Percentiles rank a stretch among this genome's conserved stretches.
These are phyloP conservation scores for Phytophthora hybrid DNA, from an alignment of 352 stramenopile species.

Conservation along the genomic window DNA sequence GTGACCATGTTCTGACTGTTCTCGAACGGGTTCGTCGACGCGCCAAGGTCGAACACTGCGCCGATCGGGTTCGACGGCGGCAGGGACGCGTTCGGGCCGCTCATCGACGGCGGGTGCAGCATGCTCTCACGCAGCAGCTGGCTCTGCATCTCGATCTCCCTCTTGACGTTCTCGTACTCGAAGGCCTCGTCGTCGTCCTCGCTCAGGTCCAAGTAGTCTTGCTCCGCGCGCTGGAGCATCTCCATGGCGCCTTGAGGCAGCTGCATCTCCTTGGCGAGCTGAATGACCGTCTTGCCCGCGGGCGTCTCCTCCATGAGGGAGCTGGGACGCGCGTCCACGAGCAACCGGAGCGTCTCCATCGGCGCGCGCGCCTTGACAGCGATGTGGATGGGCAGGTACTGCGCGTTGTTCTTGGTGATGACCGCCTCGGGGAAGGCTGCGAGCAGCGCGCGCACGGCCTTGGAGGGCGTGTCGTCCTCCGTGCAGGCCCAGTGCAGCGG, in stretches of 20 bases:
- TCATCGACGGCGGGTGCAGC: constrained; percentile 51
- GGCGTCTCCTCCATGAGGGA: constrained; percentile 77
- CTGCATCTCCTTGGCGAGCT: constrained; percentile 68
- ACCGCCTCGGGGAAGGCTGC: constrained; percentile 78
- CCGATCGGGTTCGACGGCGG: constrained; percentile 37
- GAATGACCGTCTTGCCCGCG: constrained; percentile 72
- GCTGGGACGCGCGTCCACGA: constrained; percentile 74
- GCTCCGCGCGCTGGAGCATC: constrained; percentile 75
- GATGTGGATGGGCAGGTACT: constrained; percentile 88
- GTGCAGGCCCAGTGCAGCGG: constrained; percentile 88
- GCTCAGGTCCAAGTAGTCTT: constrained; percentile 71
- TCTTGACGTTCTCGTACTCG: constrained; percentile 76
- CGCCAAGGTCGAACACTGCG: constrained; percentile 38
- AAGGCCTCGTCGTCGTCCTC: constrained; percentile 72
- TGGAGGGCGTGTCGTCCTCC: constrained; percentile 75
- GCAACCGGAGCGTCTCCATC: constrained; percentile 58
- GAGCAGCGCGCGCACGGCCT: constrained; percentile 68
- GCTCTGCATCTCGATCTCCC: constrained; percentile 80
- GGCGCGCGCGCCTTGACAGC: constrained; percentile 69
- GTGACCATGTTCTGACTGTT: constrained; percentile 51
- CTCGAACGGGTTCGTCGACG: constrained; percentile 45
- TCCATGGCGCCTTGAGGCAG: constrained; percentile 56
- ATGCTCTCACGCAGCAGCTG: constrained; percentile 82
- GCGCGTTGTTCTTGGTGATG: constrained; percentile 84
- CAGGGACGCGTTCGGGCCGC: constrained; percentile 42